These are phyloP conservation scores for Ophiostoma perfectum DNA, from an alignment of 2,329 filamentous ascomycete genomes.

Conservation along the genomic window DNA sequence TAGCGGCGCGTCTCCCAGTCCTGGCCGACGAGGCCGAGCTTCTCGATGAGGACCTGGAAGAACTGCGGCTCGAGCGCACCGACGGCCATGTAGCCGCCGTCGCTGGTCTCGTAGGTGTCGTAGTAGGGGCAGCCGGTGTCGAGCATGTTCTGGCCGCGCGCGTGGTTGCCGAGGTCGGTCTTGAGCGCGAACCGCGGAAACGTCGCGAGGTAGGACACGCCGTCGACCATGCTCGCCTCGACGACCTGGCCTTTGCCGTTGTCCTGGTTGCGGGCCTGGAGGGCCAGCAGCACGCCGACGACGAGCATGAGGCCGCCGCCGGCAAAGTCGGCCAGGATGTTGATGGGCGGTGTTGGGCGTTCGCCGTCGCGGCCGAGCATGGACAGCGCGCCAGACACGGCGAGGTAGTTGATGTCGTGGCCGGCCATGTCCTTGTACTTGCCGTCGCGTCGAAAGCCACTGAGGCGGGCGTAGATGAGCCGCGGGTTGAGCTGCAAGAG, in stretches of 20 bases:
- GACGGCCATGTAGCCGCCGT: constrained; percentile 77
- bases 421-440: constrained; percentile 84
- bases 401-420: constrained; percentile 95
- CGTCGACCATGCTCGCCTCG: constrained; percentile 96
- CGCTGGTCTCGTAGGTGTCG: constrained; percentile 78
- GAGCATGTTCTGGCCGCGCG: constrained; percentile 69
- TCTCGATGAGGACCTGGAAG: constrained; percentile 61
- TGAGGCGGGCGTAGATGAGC: constrained; percentile 78
- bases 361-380: constrained; percentile 66
- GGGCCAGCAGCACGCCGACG: constrained; percentile 73
- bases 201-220: constrained; percentile 68
- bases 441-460: constrained; percentile 82
- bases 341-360: constrained; percentile 72
- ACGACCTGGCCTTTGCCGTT: constrained; percentile 78
- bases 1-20: constrained; percentile 49
- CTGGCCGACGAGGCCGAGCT: constrained; percentile 51
- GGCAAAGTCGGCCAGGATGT: constrained; percentile 85
- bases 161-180: constrained; percentile 55
- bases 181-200: constrained; percentile 67
- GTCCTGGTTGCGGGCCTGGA: constrained; percentile 55
- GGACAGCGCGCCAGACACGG: constrained; percentile 72
- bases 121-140: constrained; percentile 88
- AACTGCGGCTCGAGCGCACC: constrained; percentile 87
- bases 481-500: constrained; percentile 64
- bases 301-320: constrained; percentile 81